Evolutionary conservation across 2,329 filamentous ascomycete genomes (phyloP).

Genomic region (Dactylella cylindrospora): DNA sequence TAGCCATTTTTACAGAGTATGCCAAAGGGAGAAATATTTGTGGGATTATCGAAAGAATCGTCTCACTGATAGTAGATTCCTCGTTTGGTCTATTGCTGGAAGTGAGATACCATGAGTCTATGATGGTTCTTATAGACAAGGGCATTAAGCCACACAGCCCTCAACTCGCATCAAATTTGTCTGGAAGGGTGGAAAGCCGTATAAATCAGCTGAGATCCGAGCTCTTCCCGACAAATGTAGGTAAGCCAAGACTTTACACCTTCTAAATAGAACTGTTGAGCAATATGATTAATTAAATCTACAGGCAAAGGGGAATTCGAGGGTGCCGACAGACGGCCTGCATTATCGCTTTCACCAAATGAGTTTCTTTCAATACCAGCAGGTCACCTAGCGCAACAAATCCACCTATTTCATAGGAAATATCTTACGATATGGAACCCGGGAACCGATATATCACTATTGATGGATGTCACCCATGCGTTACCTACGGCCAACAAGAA

Average conservation of each 20-base stretch:
- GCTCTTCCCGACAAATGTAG: conserved; percentile 45
- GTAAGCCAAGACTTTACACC: conserved; percentile 26
- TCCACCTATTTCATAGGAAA: conserved; percentile 49
- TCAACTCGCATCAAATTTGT: conserved; percentile 47
- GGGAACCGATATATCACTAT: conserved; percentile 48
- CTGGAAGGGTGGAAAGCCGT: conserved; percentile 42
- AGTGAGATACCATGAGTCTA: conserved; percentile 47
- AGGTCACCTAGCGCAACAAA: conserved; percentile 48
- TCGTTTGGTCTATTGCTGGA: conserved; percentile 48
- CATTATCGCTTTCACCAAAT: conserved; percentile 27
- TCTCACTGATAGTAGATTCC: conserved; percentile 46
- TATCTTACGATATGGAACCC: conserved; percentile 49
- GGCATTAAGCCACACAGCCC: conserved; percentile 48
- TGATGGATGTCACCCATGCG: conserved; percentile 48
- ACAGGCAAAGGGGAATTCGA: conserved; percentile 18
- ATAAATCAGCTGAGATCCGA: conserved; percentile 34
- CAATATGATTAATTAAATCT: background rate
- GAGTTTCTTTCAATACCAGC: conserved; percentile 46
- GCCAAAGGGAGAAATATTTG: conserved; percentile 40
- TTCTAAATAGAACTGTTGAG: background rate
- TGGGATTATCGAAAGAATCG: conserved; percentile 42
- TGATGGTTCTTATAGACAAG: conserved; percentile 48
- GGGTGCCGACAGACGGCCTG: conserved; percentile 21
- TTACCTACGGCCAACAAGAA: conserved; percentile 47
- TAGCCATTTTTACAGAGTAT: conserved; percentile 48